phyloP scores from a whole-genome alignment of 352 stramenopile species.

The Vaucheria bursata region DNA sequence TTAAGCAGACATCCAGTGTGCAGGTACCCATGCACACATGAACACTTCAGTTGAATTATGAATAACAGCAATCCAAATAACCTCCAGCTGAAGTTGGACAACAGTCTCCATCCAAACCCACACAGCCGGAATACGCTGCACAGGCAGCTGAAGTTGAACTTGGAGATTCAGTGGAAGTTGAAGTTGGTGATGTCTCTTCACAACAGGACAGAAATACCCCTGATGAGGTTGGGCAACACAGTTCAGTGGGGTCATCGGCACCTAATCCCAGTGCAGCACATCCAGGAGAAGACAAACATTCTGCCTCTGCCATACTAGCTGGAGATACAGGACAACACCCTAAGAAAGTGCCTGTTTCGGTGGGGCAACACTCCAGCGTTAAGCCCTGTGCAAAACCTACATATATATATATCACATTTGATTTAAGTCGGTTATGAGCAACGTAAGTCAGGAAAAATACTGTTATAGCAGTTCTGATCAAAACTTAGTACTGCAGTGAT shows the following conservation, averaged over 20 bases:
- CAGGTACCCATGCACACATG: no score
- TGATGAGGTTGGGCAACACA: constrained; percentile 1
- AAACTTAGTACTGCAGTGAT: background rate
- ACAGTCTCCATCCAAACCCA: constrained; percentile 10
- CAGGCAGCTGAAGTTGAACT: background rate
- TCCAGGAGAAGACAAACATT: background rate
- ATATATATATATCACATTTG: background rate
- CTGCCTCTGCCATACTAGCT: background rate
- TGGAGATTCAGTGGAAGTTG: background rate
- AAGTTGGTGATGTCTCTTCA: background rate
- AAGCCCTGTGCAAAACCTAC: constrained; percentile 10
- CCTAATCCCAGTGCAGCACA: constrained; percentile 3
- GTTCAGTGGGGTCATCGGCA: background rate
- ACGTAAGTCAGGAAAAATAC: background rate
- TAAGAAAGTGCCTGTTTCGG: background rate
- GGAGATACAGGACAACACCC: background rate
- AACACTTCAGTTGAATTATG: no score
- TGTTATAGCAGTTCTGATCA: background rate
- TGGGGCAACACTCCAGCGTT: background rate
- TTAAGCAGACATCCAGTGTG: no score
- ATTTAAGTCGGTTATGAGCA: background rate
- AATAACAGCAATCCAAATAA: background rate
- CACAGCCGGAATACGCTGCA: constrained; percentile 8
- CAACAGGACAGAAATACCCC: constrained; percentile 3
- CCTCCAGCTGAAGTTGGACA: background rate